These are phyloP conservation scores for Glaciozyma martinii DNA, from an alignment of 768 basidiomycete species.

Conservation along the genomic window DNA sequence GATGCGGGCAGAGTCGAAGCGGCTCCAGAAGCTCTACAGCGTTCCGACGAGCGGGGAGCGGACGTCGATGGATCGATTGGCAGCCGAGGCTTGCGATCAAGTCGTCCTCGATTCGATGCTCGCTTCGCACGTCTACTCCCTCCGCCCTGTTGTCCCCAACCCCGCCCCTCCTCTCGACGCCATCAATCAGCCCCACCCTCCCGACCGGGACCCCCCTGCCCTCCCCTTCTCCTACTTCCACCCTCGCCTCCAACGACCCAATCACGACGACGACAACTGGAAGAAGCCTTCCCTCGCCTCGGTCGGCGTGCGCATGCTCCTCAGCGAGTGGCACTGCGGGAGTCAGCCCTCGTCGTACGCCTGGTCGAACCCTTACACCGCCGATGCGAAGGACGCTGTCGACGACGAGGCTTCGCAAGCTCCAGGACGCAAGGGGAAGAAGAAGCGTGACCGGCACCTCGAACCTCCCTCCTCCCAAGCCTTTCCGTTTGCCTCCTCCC, in stretches of 20 bases:
- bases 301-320: conserved; percentile 14
- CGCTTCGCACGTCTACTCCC: conserved; percentile 2
- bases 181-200: conserved; percentile 19
- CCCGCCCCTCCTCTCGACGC: neutral
- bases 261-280: neutral
- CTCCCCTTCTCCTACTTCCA: conserved; percentile 23
- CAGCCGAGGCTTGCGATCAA: neutral
- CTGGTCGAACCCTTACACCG: conserved; percentile 28
- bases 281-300: conserved; percentile 5
- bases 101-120: neutral
- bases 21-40: neutral
- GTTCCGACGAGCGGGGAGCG: too few species aligned
- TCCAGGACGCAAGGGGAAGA: neutral
- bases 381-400: conserved; percentile 10
- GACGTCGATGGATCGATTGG: neutral
- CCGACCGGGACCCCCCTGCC: conserved; percentile 7
- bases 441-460: neutral
- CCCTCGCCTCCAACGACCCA: neutral
- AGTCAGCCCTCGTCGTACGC: conserved; percentile 20
- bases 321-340: conserved; percentile 29
- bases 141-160: conserved; percentile 14
- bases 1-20: neutral
- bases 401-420: conserved; percentile 2
- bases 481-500: neutral
- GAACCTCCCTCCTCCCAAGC: neutral